Base-by-base conservation (phyloP, 78 protist species). In the Monocercomonoides exilis region DNA sequence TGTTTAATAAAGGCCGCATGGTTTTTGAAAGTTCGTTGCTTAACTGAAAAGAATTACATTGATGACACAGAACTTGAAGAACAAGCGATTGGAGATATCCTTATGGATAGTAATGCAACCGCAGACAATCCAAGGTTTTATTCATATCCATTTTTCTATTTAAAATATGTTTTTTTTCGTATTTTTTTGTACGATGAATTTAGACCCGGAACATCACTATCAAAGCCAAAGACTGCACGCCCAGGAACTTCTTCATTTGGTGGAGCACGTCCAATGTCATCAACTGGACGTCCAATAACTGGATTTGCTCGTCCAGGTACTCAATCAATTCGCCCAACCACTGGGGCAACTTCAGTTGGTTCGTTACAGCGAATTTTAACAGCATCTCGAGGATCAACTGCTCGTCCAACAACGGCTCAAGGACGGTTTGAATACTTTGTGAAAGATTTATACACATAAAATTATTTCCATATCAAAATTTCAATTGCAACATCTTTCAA, bases 281-380 rank as follows among this genome's bases (percentile, higher is more conserved):
- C 80, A 32, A 1, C 64, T 0, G 97, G 95, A 3, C 80, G 97
- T 11, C 95, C 95, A 0, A 21, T 87, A 43, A 64, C 94, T 0
- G 97, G 97, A 32, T 93, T 85, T 63, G 84, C 86, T 0, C 91
- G 97, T 4, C 97, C 97, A 4, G 95, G 97, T 33, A 89, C 96
- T 0, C 11, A 64, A 32, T 64, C 89, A 34, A 6, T 6, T 6
- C 44, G 89, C 36, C 80, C 91, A 29, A 38, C 43, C 33, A 34
- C 86, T 1, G 87, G 44, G 21, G 87, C 64, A 29, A 84, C 42
- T 3, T 3, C 45, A 29, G 2, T 33, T 4, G 80, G 21, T 3
- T 79, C 84, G 2, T 0, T 70, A 3, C 43, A 6, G 2, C 63
- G 1, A 41, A 36, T 5, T 77, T 81, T 6, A 42, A 45, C 77